Base-by-base conservation (phyloP, 768 basidiomycete genomes). In the Asterophora lycoperdoides region DNA sequence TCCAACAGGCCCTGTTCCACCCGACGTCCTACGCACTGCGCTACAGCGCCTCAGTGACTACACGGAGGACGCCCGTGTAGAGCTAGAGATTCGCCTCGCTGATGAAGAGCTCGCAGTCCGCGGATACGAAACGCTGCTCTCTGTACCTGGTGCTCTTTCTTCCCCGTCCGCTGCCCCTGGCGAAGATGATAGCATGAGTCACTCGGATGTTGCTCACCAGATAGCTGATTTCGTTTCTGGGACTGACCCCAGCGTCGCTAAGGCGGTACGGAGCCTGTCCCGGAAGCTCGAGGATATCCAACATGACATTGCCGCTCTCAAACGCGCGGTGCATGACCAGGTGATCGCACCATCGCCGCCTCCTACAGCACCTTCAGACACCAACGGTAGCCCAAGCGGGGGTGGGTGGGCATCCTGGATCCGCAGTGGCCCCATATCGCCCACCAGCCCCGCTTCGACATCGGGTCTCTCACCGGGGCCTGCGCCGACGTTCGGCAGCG, bases 41-140 rank as follows among this genome's bases (percentile, higher is more conserved):
- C 65, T 86, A 14, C 71, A 79, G 19, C 73, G 89, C 7, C 70
- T 93, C 36, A 73, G 80, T 45, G 86, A 93, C 60, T 87, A 77
- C 59, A 78, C 78, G 4, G 89, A 91, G 60, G 89, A 91, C 54
- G 80, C 80, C 1, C 79, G 86, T 1, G 89, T 93, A 8, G 89
- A 92, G 60, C 68, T 93, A 17, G 89, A 92, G 66, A 91, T 92
- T 34, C 78, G 80, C 18, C 68, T 83, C 8, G 77, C 84, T 2
- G 89, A 93, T 59, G 88, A 88, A 53, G 75, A 73, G 9, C 73
- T 91, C 11, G 70, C 84, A 0, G 69, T 71, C 6, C 74, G 73
- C 7, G 88, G 88, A 3, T 91, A 82, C 51, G 80, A 83, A 55
- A 81, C 84, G 0, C 62, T 89, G n/a, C 67, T 90, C 10, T 66